These are phyloP conservation scores for Graphiopsis chlorocephala DNA, from an alignment of 2,329 filamentous ascomycete genomes.

Conservation along the genomic window DNA sequence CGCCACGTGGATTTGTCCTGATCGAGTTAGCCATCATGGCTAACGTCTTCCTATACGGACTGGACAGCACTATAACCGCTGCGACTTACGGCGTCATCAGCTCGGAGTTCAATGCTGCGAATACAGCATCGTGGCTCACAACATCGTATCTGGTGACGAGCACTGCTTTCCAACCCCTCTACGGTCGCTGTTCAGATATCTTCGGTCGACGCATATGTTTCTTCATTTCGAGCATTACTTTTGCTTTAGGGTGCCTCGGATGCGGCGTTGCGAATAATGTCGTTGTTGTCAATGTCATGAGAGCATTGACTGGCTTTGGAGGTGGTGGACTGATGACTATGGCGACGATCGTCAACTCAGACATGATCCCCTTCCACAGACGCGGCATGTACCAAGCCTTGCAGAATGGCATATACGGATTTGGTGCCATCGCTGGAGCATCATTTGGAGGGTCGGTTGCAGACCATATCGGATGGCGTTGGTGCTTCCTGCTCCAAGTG, in stretches of 20 bases:
- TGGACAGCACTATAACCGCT: slow-evolving; percentile 24
- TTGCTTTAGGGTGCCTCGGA: slow-evolving; percentile 33
- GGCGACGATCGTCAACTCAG: slow-evolving; percentile 51
- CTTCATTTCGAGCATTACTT: slow-evolving; percentile 32
- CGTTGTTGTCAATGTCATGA: slow-evolving; percentile 29
- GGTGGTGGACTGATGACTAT: slow-evolving; percentile 35
- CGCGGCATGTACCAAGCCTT: slow-evolving; percentile 60
- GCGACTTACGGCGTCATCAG: slow-evolving; percentile 26
- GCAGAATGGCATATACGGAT: slow-evolving; percentile 61
- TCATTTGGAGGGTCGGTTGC: slow-evolving; percentile 45
- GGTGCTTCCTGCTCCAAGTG: slow-evolving; percentile 60
- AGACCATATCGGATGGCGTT: slow-evolving; percentile 46
- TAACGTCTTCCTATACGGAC: slow-evolving; percentile 24
- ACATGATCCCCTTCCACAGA: slow-evolving; percentile 58
- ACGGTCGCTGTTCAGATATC: slow-evolving; percentile 71
- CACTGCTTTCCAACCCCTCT: slow-evolving; percentile 71
- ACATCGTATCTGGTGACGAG: slow-evolving; percentile 75
- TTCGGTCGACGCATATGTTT: slow-evolving; percentile 45
- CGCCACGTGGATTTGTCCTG: slow-evolving; percentile 22
- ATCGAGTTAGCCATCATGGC: slow-evolving; percentile 24
- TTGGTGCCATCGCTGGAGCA: slow-evolving; percentile 58
- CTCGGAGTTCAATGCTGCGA: slow-evolving; percentile 73
- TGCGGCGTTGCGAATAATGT: slow-evolving; percentile 31
- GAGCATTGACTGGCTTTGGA: slow-evolving; percentile 32
- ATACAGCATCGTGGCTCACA: slow-evolving; percentile 78